Conservation (phyloP, 106 monocot genomes). For the Posidonia australis region DNA sequence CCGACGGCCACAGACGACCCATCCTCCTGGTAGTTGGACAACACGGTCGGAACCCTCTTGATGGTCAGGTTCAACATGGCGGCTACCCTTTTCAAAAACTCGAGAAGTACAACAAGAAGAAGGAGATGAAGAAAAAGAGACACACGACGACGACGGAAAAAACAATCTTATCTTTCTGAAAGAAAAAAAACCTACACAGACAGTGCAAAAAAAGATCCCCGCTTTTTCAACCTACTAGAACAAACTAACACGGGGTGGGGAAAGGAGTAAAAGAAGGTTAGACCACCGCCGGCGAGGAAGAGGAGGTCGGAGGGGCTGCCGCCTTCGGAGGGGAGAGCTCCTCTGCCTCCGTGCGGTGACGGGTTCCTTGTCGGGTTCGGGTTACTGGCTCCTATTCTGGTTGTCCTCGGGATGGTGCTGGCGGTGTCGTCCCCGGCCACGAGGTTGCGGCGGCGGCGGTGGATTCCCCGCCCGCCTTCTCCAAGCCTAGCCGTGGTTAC, state of each 20-base stretch:
- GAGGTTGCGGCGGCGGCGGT: neutral
- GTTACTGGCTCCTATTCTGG: neutral
- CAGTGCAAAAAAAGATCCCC: neutral
- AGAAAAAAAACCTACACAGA: no score
- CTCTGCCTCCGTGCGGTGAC: conserved; percentile 23
- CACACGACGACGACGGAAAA: conserved; percentile 4
- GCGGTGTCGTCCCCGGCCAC: no score
- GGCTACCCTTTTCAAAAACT: neutral
- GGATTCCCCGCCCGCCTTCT: neutral
- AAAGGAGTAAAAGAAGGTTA: neutral
- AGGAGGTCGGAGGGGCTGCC: conserved; percentile 25
- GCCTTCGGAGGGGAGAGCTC: conserved; percentile 20
- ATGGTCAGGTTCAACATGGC: conserved; percentile 11
- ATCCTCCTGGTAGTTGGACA: conserved; percentile 29
- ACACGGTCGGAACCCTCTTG: conserved; percentile 26
- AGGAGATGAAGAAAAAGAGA: neutral
- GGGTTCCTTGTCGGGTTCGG: conserved; percentile 5
- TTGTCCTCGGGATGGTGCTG: neutral
- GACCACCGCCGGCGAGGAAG: conserved; percentile 21
- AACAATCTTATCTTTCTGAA: neutral
- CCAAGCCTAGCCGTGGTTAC: conserved; percentile 1
- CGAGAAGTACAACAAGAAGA: neutral
- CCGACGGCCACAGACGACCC: neutral
- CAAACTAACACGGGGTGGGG: neutral
- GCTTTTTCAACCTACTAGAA: neutral